Evolutionary conservation across 495 filamentous ascomycete genomes (phyloP).

Genomic region (Aspergillus steynii): DNA sequence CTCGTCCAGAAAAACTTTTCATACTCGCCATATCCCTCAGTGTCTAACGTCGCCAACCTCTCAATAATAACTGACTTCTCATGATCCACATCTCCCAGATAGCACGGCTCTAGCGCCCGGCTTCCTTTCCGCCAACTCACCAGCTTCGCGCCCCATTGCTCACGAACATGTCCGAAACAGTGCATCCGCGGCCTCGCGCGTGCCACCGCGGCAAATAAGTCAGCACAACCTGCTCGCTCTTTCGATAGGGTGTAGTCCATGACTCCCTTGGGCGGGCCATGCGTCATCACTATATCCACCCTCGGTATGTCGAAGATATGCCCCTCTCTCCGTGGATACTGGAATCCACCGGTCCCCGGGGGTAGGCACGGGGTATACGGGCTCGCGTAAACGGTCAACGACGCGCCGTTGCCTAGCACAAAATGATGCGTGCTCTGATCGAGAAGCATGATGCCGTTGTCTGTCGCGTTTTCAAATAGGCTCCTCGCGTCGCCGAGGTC

Average conservation of each 20-base stretch:
- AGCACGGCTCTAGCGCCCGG: constrained; percentile 32
- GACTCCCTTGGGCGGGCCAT: constrained; percentile 62
- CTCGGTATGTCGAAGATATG: constrained; percentile 47
- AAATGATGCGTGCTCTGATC: constrained; percentile 63
- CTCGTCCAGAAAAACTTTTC: constrained; percentile 22
- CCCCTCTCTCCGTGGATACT: constrained; percentile 50
- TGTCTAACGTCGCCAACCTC: constrained; percentile 32
- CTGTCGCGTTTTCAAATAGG: constrained; percentile 28
- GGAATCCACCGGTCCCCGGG: constrained; percentile 56
- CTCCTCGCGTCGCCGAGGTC: constrained; percentile 27
- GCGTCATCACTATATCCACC: constrained; percentile 65
- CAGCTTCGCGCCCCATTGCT: constrained; percentile 63
- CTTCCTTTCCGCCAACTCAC: constrained; percentile 51
- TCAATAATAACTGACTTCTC: constrained; percentile 39
- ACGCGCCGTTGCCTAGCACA: constrained; percentile 55
- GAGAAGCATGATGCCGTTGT: constrained; percentile 55
- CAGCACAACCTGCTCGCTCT: constrained; percentile 52
- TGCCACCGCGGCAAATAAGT: constrained; percentile 57
- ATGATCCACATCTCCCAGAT: constrained; percentile 49
- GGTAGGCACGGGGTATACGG: constrained; percentile 59
- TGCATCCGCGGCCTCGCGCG: constrained; percentile 57
- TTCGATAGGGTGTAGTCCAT: constrained; percentile 44
- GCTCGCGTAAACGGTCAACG: constrained; percentile 62
- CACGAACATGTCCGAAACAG: constrained; percentile 76
- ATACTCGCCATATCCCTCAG: constrained; percentile 13